Conservation (phyloP, 352 stramenopile genomes). For the Peronospora farinosa region DNA sequence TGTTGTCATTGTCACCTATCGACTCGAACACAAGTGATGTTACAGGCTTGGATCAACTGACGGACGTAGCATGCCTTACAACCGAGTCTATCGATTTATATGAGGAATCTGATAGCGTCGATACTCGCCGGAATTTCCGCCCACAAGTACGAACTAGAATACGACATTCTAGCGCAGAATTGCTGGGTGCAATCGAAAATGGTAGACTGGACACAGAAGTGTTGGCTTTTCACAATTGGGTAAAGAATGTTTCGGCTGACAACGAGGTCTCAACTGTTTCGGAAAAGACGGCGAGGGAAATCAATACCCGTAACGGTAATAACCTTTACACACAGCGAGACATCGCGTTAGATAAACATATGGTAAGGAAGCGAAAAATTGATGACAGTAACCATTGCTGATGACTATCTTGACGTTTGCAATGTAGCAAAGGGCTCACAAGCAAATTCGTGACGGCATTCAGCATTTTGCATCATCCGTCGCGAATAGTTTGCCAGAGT, state of each 20-base stretch:
- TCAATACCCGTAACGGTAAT: conserved; percentile 17
- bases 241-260: conserved; percentile 13
- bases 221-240: conserved; percentile 20
- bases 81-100: conserved; percentile 25
- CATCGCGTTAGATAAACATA: conserved; percentile 61
- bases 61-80: conserved; percentile 6
- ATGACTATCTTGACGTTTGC: conserved; percentile 7
- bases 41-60: conserved; percentile 8
- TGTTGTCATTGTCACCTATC: conserved; percentile 25
- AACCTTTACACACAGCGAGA: conserved; percentile 51
- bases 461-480: conserved; percentile 32
- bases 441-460: conserved; percentile 55
- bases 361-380: conserved; percentile 36
- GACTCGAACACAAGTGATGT: conserved; percentile 29
- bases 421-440: conserved; percentile 51
- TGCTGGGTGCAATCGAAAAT: conserved; percentile 58
- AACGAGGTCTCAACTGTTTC: conserved; percentile 15
- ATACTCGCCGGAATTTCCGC: conserved; percentile 16
- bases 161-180: conserved; percentile 57
- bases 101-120: conserved; percentile 22
- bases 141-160: conserved; percentile 11
- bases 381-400: conserved; percentile 1
- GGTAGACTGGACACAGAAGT: conserved; percentile 38
- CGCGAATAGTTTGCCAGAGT: conserved; percentile 22
- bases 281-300: conserved; percentile 24